Base-by-base conservation (phyloP, 73 alveolate genomes). In the Durusdinium trenchii region DNA sequence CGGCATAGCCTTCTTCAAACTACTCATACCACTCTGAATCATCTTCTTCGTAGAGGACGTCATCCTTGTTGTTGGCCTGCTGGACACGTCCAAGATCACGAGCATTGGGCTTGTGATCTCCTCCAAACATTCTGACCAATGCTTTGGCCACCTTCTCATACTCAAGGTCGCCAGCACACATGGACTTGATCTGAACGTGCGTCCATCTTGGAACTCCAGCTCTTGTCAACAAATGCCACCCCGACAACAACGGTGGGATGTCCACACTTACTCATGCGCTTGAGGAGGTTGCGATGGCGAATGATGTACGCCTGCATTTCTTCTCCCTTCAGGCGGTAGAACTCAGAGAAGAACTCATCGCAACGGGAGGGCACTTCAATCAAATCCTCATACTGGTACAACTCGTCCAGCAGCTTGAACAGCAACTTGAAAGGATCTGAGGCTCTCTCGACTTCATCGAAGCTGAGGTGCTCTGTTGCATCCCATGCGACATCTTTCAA, bases 121-220 rank as follows among this genome's bases (percentile, higher is more conserved):
- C 85, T 47, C 85, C 85, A n/a, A n/a, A n/a, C n/a, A n/a, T n/a
- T n/a, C n/a, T n/a, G n/a, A n/a, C n/a, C n/a, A n/a, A n/a, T n/a
- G n/a, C n/a, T n/a, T n/a, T n/a, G n/a, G n/a, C n/a, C n/a, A n/a
- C n/a, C n/a, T n/a, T n/a, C n/a, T n/a, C 28, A 35, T 73, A 36
- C 35, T 35, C 47, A 28, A 71, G 84, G 84, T 18, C 23, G 5
- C 84, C 84, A 9, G 51, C 84, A 28, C 50, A 71, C 84, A 71
- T 9, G 84, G 51, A 18, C 50, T 71, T 71, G n/a, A 71, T 48
- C 50, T 71, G 84, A 71, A 71, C 51, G 50, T 71, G 84, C 50
- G 84, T 71, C 84, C 84, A 71, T 18, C 26, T 18, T 45, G 84
- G 84, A 23, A 71, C 84, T 3, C 84, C 84, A 32, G 84, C 84